A percentile compares a stretch with the other conserved stretches of the same genome.
phyloP scores from a whole-genome alignment of 2,329 filamentous ascomycete species.

The Myriosclerotinia curreyana region DNA sequence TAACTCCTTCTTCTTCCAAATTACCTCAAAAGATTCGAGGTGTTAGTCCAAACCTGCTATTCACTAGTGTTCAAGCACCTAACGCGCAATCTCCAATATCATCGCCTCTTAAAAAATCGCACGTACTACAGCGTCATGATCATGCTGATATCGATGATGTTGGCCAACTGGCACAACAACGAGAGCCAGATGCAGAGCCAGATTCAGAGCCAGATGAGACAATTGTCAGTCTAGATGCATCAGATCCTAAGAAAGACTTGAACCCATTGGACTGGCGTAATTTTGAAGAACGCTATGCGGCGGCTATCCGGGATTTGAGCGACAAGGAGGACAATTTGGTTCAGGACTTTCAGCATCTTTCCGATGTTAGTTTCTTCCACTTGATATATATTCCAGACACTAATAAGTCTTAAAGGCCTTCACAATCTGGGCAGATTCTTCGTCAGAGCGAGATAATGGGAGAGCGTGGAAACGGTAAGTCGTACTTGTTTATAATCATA shows the following conservation, averaged over 20 bases:
- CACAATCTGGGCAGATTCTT: conserved; percentile 71
- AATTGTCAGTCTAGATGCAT: background rate
- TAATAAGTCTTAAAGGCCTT: conserved; percentile 61
- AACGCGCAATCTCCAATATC: conserved; percentile 11
- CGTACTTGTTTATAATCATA: background rate
- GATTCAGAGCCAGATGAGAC: background rate
- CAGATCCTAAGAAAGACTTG: conserved; percentile 6
- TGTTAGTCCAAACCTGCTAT: conserved; percentile 1
- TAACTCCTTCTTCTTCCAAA: conserved; percentile 18
- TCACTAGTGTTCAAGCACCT: conserved; percentile 15
- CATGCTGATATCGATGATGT: conserved; percentile 9
- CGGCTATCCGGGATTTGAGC: conserved; percentile 61
- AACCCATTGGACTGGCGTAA: conserved; percentile 68
- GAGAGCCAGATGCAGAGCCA: background rate
- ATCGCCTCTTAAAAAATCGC: conserved; percentile 18
- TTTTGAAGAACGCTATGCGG: conserved; percentile 66
- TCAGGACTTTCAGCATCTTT: conserved; percentile 63
- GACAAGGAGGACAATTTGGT: conserved; percentile 63
- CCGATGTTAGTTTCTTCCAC: conserved; percentile 44
- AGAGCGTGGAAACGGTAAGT: conserved; percentile 71
- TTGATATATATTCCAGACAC: background rate
- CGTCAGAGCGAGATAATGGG: conserved; percentile 69
- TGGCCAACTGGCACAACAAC: background rate
- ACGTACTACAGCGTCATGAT: conserved; percentile 5
- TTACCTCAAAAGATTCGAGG: conserved; percentile 19